Evolutionary conservation across 1,284 basidiomycete species (phyloP), one percentile per base, ranked within the genome.

Genomic region (Violaceomyces palustris): DNA sequence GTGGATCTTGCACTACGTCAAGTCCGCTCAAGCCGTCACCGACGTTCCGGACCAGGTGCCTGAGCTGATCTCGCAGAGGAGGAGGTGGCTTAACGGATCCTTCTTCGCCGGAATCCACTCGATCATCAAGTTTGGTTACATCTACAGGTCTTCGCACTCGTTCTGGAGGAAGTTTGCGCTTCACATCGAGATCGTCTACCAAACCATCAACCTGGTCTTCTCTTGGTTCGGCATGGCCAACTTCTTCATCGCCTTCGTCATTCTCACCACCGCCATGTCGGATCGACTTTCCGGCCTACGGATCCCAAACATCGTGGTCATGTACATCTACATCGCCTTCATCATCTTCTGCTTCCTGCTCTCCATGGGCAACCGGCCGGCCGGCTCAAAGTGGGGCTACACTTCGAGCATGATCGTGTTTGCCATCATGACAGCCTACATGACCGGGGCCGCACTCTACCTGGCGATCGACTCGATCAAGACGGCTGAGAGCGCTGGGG

Each of bases 161-260:
- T 55, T 63, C 19, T 37, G 47, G 3, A 59, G 69, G 17, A 73
- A 73, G 46, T 47, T 67, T 28, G 44, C 48, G 12, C 46, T 73
- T 6, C 71, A 73, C 47, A 43, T 73, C 35, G 71, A 73, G 42
- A 61, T 72, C 42, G n/a, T 72, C 33, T 73, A 73, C 49, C 71
- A 72, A 38, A 36, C 54, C 17, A 52, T 72, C 26, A 52, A 62
- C 46, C 57, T 73, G 10, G 25, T 73, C 35, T 73, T 70, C 39
- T 61, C 61, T 7, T 73, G 67, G 67, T 67, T 68, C 33, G 60
- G 63, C 26, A 59, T 68, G 52, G 63, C 67, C 33, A 64, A 67
- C 53, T 53, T 53, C 45, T 64, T 52, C 34, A 58, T 69, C 27
- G 59, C 66, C 17, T 73, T 68, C 42, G 50, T 45, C 36, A 69